Evolutionary conservation across 257 asterid species (phyloP), one percentile per base, ranked within the genome.

Genomic region (Solanum appendiculatum): DNA sequence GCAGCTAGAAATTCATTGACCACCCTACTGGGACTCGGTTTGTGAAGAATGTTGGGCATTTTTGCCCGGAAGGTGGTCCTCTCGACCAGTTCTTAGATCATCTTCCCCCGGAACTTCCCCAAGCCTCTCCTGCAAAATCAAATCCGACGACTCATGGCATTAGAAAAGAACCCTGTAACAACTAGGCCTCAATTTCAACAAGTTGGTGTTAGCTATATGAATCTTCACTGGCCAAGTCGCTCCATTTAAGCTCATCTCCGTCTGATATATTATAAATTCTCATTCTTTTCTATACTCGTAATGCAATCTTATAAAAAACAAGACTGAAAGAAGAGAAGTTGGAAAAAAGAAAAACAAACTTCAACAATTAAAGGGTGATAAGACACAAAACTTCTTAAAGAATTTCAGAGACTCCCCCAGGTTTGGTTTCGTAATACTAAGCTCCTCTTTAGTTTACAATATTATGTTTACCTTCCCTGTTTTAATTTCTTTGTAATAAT

Each of bases 21-120:
- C 90, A 73, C 88, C 88, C 86, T 87, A 87, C 63, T 9, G 46
- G 72, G 81, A 25, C 86, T 88, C 90, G 25, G 90, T 90, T 85
- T 91, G 86, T 42, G 86, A 72, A 29, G 92, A 84, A 84, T 89
- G 91, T 18, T 91, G 86, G 37, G 90, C 92, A 3, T 89, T 86
- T 73, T 87, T 88, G 20, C 86, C 42, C 44, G 75, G 90, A 86
- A 87, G 91, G 86, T 94, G 93, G 20, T 92, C 83, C 5, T 77
- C 94, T 88, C 92, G 89, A 89, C 90, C 86, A 83, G 95, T 63
- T 89, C 94, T 91, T 64, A 94, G 98, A 89, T 92, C 96, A 21
- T 93, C 97, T 86, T 91, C 89, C 25, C 90, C 96, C 10, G 95
- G 86, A 91, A 82, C 91, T 87, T 96, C 98, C 46, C 96, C 95